Conservation (phyloP, 2,329 filamentous ascomycete genomes). For the Xylariales sp. region DNA sequence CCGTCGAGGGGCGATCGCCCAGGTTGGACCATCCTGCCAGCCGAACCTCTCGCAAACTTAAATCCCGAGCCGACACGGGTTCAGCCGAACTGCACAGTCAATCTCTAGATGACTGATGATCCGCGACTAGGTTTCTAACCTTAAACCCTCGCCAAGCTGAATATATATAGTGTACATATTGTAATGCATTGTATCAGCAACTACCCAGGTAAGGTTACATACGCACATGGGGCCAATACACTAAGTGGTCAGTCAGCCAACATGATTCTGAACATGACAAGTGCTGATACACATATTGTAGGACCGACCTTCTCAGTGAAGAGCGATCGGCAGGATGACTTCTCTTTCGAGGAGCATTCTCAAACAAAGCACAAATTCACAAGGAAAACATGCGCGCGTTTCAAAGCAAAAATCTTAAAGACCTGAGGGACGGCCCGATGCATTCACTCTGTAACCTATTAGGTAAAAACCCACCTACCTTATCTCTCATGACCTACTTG, state of each 20-base stretch:
- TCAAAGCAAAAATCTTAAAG: background rate
- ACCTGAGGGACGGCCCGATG: slow-evolving; percentile 27
- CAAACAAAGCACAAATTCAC: background rate
- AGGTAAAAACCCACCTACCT: slow-evolving; percentile 12
- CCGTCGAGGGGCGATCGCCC: background rate
- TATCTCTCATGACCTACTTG: slow-evolving; percentile 9
- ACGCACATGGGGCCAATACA: slow-evolving; percentile 4
- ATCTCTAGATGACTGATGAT: slow-evolving; percentile 14
- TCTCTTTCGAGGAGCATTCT: background rate
- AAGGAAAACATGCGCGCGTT: slow-evolving; percentile 26
- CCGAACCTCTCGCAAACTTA: slow-evolving; percentile 1
- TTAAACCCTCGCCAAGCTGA: slow-evolving; percentile 22
- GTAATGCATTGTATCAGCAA: too few relatives aligned
- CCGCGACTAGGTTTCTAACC: slow-evolving; percentile 25
- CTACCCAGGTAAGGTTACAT: background rate
- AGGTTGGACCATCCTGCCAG: slow-evolving; percentile 5
- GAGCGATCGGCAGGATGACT: slow-evolving; percentile 16
- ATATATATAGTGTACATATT: background rate
- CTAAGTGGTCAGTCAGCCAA: background rate
- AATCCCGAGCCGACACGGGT: slow-evolving; percentile 11
- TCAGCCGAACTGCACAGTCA: slow-evolving; percentile 13
- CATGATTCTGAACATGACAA: background rate
- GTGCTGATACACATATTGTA: background rate
- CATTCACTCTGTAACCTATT: slow-evolving; percentile 3
- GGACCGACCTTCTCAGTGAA: background rate